phyloP scores from a whole-genome alignment of 2,329 filamentous ascomycete species.

The Colletotrichum plurivorum region DNA sequence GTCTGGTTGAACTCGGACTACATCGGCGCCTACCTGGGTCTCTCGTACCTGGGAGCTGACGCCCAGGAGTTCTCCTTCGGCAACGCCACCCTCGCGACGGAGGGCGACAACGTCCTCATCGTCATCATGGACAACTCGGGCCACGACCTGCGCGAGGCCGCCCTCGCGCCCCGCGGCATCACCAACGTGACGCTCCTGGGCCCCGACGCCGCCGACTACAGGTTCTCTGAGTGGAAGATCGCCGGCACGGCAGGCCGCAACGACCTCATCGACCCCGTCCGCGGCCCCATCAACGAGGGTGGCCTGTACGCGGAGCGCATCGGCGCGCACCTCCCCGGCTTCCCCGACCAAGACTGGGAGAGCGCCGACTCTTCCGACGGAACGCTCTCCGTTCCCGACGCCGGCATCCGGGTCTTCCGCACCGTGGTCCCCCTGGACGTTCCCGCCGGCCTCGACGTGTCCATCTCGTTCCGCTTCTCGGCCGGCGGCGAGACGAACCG shows the following conservation, averaged over 20 bases:
- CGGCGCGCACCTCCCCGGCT: slow-evolving; percentile 72
- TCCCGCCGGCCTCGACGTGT: slow-evolving; percentile 66
- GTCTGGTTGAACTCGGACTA: slow-evolving; percentile 71
- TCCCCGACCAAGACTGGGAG: slow-evolving; percentile 62
- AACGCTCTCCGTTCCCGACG: slow-evolving; percentile 58
- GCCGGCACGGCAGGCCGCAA: slow-evolving; percentile 70
- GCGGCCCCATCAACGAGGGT: slow-evolving; percentile 70
- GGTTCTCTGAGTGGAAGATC: slow-evolving; percentile 70
- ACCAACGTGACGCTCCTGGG: slow-evolving; percentile 65
- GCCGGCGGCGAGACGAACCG: slow-evolving; percentile 57
- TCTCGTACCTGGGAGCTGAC: slow-evolving; percentile 54
- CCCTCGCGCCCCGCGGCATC: slow-evolving; percentile 66
- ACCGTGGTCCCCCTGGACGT: slow-evolving; percentile 65
- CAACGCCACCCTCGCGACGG: slow-evolving; percentile 59
- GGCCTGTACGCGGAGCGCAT: slow-evolving; percentile 71
- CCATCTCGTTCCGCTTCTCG: slow-evolving; percentile 67
- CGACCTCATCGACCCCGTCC: slow-evolving; percentile 66
- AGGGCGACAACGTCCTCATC: slow-evolving; percentile 63
- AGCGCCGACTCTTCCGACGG: slow-evolving; percentile 47
- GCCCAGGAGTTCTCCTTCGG: slow-evolving; percentile 63
- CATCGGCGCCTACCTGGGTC: slow-evolving; percentile 69
- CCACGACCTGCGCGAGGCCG: slow-evolving; percentile 66
- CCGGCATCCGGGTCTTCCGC: slow-evolving; percentile 70
- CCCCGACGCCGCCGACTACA: slow-evolving; percentile 44
- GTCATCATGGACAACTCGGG: slow-evolving; percentile 73